Conservation (phyloP, 73 alveolate species). For the Symbiodinium natans region DNA sequence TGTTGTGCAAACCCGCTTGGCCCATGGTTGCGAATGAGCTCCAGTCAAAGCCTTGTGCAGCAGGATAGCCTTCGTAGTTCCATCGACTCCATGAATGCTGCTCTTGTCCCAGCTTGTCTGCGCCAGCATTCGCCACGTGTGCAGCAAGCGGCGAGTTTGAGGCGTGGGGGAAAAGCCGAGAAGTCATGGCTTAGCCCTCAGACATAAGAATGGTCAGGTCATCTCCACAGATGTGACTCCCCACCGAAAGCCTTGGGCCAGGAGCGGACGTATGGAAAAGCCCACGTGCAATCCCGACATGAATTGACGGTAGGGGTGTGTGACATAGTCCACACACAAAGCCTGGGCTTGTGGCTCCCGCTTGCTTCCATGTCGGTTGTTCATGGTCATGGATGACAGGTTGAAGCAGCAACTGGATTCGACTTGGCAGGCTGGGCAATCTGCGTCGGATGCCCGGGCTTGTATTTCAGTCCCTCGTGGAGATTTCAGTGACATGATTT, state of each 20-base stretch:
- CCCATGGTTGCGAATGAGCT: no score
- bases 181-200: neutral
- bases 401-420: constrained; percentile 59
- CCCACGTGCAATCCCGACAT: neutral
- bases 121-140: no score
- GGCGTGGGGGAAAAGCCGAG: constrained; percentile 10
- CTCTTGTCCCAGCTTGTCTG: neutral
- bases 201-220: neutral
- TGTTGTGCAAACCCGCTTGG: neutral
- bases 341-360: no score
- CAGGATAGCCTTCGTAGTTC: constrained; percentile 35
- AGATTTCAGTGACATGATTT: neutral
- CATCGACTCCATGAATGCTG: constrained; percentile 75
- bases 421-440: constrained; percentile 52
- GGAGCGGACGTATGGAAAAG: neutral
- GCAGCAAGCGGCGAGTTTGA: neutral
- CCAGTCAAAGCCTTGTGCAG: neutral
- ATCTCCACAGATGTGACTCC: neutral
- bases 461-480: neutral
- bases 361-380: no score
- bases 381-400: neutral
- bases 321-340: neutral
- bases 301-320: neutral
- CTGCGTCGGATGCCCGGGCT: constrained; percentile 16
- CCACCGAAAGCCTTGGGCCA: neutral